Evolutionary conservation across 352 stramenopile species (phyloP).

Genomic region (Blastocystis sp.): DNA sequence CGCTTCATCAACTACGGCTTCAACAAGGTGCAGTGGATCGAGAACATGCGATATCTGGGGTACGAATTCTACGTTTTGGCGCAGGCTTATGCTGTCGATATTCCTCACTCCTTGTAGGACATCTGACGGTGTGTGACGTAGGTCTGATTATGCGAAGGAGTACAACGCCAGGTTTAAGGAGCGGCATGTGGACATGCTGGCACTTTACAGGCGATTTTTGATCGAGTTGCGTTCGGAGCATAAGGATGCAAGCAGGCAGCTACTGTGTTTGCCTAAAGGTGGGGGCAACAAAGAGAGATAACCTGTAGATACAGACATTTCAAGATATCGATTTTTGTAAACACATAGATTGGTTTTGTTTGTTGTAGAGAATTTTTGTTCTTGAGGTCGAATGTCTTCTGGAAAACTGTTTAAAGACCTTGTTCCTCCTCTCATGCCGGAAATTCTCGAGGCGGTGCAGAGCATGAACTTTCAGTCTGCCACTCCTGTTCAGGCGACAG

Average conservation of each 20-base stretch:
- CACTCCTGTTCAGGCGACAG: slow-evolving; percentile 83
- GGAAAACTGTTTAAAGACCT: slow-evolving; percentile 45
- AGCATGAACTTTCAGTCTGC: slow-evolving; percentile 77
- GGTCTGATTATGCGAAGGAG: slow-evolving; percentile 36
- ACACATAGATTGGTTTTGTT: not conserved
- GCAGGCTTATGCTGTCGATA: slow-evolving; percentile 50
- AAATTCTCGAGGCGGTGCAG: slow-evolving; percentile 24
- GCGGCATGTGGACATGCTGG: slow-evolving; percentile 23
- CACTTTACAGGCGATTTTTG: slow-evolving; percentile 16
- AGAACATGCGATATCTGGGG: slow-evolving; percentile 37
- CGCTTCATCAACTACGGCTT: slow-evolving; percentile 62
- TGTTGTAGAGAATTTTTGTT: not conserved
- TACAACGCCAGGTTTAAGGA: not conserved
- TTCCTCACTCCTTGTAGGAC: slow-evolving; percentile 30
- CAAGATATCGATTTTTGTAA: not conserved
- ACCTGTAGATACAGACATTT: slow-evolving; percentile 6
- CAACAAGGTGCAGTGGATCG: slow-evolving; percentile 63
- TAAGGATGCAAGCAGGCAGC: not conserved
- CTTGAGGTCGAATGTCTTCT: not conserved
- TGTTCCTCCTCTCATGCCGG: slow-evolving; percentile 36
- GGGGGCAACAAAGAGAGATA: not conserved
- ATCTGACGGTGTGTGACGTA: not conserved
- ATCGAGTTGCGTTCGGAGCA: not conserved
- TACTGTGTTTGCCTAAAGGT: slow-evolving; percentile 18
- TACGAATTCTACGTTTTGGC: slow-evolving; percentile 48